A percentile compares a stretch with the other conserved stretches of the same genome.
phyloP scores from a whole-genome alignment of 345 rosid species.

The Euphorbia tirucalli region DNA sequence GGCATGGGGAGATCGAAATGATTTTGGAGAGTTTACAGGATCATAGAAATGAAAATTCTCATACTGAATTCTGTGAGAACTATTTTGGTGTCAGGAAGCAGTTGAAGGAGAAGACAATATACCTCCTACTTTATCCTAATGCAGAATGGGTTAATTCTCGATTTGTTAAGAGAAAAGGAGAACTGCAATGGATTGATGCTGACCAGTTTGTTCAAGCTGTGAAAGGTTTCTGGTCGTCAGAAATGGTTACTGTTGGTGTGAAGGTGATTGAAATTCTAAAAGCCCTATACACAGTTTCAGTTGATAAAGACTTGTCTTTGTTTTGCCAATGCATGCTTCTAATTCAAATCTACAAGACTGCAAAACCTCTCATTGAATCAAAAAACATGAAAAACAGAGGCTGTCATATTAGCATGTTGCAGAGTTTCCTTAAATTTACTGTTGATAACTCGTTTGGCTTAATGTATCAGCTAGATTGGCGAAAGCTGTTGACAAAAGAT shows the following conservation, averaged over 20 bases:
- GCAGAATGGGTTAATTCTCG: conserved; percentile 32
- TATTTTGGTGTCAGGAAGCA: conserved; percentile 45
- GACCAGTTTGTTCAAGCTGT: conserved; percentile 33
- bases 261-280: conserved; percentile 33
- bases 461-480: not conserved
- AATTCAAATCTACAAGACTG: conserved; percentile 24
- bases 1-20: conserved; percentile 31
- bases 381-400: not conserved
- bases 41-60: conserved; percentile 9
- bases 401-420: not conserved
- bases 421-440: conserved; percentile 17
- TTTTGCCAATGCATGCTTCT: conserved; percentile 22
- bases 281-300: conserved; percentile 14
- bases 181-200: conserved; percentile 17
- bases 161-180: conserved; percentile 13
- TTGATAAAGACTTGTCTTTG: conserved; percentile 11
- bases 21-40: conserved; percentile 19
- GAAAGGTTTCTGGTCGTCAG: conserved; percentile 31
- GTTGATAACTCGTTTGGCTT: not conserved
- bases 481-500: not conserved
- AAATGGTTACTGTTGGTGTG: conserved; percentile 36
- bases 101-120: conserved; percentile 8
- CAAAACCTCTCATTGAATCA: conserved; percentile 26
- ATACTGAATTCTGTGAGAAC: conserved; percentile 41
- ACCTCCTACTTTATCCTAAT: conserved; percentile 30